These are phyloP conservation scores for Helianthus annuus DNA, from an alignment of 129 eudicot genomes.

Conservation along the genomic window DNA sequence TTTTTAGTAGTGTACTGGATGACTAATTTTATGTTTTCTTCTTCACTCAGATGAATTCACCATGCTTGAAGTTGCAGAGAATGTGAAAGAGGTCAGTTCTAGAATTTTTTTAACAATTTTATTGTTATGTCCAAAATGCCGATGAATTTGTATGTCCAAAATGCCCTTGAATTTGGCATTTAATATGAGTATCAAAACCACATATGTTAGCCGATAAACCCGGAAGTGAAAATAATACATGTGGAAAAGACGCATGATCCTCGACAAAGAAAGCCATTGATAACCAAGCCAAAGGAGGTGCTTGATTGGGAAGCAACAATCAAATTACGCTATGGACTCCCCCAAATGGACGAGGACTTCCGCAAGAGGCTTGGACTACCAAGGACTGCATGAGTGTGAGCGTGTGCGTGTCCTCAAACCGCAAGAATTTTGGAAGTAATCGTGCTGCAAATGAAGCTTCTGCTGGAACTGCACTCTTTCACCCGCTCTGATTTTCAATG, in stretches of 20 bases:
- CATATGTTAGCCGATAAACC: constrained; percentile 65
- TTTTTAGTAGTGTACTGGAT: neutral
- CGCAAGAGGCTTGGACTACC: constrained; percentile 72
- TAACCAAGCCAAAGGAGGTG: constrained; percentile 73
- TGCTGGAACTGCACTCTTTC: constrained; percentile 79
- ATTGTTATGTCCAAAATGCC: too few relatives aligned
- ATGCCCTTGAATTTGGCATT: neutral
- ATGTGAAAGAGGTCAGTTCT: constrained; percentile 76
- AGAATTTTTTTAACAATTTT: neutral
- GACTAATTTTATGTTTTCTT: constrained; percentile 9
- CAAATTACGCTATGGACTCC: constrained; percentile 71
- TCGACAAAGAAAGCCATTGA: constrained; percentile 88
- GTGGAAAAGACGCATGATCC: constrained; percentile 94
- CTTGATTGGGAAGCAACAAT: constrained; percentile 84
- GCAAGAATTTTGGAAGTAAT: constrained; percentile 88
- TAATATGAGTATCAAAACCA: neutral
- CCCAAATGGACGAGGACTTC: constrained; percentile 86
- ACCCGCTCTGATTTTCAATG: constrained; percentile 17
- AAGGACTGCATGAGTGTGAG: constrained; percentile 31
- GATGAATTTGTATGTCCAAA: neutral
- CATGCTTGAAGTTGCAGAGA: constrained; percentile 64
- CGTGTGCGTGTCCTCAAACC: constrained; percentile 44
- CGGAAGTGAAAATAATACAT: constrained; percentile 60
- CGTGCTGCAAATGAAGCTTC: constrained; percentile 97
- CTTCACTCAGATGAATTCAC: constrained; percentile 11